A percentile compares a stretch with the other conserved stretches of the same genome.
These are phyloP conservation scores for Pichia eremophila DNA, from an alignment of 805 yeast species.

Conservation along the genomic window DNA sequence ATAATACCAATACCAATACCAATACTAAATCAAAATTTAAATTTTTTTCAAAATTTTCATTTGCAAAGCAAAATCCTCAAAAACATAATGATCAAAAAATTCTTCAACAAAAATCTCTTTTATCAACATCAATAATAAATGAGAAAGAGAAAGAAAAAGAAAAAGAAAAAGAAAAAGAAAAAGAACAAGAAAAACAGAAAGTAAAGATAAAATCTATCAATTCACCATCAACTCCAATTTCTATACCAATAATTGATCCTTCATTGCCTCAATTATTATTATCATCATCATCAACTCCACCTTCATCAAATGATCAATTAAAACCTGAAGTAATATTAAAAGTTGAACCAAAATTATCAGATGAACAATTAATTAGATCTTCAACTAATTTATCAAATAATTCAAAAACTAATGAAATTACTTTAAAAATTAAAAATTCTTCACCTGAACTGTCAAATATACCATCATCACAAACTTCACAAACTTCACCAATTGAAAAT, in stretches of 20 bases:
- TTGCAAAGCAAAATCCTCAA: constrained; percentile 18
- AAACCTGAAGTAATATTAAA: too few species aligned
- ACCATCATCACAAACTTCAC: background rate
- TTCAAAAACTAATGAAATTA: background rate
- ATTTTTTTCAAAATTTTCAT: constrained; percentile 21
- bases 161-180: too few species aligned
- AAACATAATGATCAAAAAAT: constrained; percentile 6
- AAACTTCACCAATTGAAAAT: background rate
- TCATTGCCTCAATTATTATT: too few species aligned
- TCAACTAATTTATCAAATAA: background rate
- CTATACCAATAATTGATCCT: too few species aligned
- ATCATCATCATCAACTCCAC: too few species aligned
- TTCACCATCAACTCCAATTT: background rate
- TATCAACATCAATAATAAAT: background rate
- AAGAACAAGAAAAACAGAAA: too few species aligned
- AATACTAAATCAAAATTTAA: constrained; percentile 2
- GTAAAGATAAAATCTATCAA: background rate
- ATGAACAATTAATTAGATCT: too few species aligned
- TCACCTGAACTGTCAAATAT: background rate
- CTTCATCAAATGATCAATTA: too few species aligned
- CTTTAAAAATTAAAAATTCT: background rate
- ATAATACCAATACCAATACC: background rate
- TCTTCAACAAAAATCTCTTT: background rate
- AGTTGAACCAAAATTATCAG: too few species aligned
- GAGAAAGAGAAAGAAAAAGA: too few species aligned